phyloP scores from a whole-genome alignment of 192 early-diverging fungal species.

The Coemansia sp. region DNA sequence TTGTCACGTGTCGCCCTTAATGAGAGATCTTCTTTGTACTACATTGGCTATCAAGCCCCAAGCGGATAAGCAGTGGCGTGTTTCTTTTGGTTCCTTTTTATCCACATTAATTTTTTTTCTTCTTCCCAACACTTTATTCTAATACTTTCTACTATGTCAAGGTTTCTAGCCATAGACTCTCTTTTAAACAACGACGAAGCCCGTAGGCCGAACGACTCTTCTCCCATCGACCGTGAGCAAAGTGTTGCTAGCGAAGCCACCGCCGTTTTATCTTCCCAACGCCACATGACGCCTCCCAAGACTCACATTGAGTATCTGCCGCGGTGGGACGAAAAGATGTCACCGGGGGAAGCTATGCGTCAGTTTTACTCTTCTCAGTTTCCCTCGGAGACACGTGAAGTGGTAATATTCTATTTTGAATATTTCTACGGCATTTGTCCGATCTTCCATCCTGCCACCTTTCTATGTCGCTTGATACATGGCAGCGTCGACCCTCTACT shows the following conservation, averaged over 20 bases:
- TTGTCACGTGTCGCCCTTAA: background rate
- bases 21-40: no score
- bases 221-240: background rate
- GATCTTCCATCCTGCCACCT: constrained; percentile 53
- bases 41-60: no score
- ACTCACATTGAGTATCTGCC: background rate
- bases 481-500: constrained; percentile 40
- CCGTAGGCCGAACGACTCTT: background rate
- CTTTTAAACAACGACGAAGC: background rate
- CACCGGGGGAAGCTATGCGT: constrained; percentile 18
- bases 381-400: constrained; percentile 31
- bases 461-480: constrained; percentile 37
- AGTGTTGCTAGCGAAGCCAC: constrained; percentile 4
- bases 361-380: constrained; percentile 42
- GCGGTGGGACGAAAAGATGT: constrained; percentile 13
- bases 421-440: constrained; percentile 48
- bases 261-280: background rate
- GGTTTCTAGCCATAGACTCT: background rate
- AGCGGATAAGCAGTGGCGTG: background rate
- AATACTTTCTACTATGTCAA: background rate
- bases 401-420: constrained; percentile 47
- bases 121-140: background rate
- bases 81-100: background rate
- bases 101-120: background rate
- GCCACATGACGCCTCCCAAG: background rate